phyloP scores from a whole-genome alignment of 2,329 filamentous ascomycete genomes.

The Ophiocordyceps camponoti-saundersi region DNA sequence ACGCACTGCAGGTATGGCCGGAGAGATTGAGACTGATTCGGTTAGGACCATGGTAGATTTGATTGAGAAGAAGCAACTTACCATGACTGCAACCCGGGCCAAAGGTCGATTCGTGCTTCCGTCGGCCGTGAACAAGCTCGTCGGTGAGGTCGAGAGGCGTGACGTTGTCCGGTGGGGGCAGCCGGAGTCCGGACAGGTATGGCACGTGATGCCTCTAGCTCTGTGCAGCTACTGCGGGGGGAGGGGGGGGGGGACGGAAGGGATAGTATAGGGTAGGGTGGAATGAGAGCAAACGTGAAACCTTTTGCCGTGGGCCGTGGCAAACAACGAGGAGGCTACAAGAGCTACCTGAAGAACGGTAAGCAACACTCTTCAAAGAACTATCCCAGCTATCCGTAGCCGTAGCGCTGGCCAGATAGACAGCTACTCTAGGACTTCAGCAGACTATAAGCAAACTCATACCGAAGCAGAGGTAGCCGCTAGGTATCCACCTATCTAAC shows the following conservation, averaged over 20 bases:
- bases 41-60: not conserved
- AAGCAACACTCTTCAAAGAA: not conserved
- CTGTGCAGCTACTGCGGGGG: not conserved
- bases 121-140: not conserved
- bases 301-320: too few relatives aligned
- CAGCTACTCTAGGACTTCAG: too few relatives aligned
- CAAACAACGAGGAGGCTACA: too few relatives aligned
- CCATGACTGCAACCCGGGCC: not conserved
- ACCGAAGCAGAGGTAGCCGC: not conserved
- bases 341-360: not conserved
- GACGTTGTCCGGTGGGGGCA: not conserved
- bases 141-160: not conserved
- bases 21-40: conserved; percentile 72
- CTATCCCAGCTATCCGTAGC: too few relatives aligned
- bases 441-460: not conserved
- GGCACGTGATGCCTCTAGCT: not conserved
- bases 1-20: conserved; percentile 94
- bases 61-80: not conserved
- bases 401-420: too few relatives aligned
- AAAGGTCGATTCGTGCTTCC: not conserved
- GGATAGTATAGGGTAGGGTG: too few relatives aligned
- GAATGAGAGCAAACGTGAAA: too few relatives aligned
- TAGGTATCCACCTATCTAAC: not conserved
- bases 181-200: not conserved
- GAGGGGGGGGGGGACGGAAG: not conserved